Conservation (phyloP, 2,329 filamentous ascomycete species). For the Fusarium hainanense region DNA sequence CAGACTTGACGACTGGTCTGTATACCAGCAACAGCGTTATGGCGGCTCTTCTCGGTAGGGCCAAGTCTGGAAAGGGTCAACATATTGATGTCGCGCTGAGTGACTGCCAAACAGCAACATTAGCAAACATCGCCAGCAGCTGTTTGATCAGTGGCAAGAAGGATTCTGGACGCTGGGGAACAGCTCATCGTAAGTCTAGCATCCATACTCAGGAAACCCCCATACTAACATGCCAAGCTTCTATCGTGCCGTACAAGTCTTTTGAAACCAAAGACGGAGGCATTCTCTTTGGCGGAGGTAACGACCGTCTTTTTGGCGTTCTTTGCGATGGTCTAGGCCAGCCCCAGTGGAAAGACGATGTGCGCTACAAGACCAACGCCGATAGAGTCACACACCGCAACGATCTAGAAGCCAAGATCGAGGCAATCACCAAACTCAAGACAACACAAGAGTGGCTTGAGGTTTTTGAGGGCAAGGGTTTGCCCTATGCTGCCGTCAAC, state of each 20-base stretch:
- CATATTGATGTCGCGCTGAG: slow-evolving; percentile 92
- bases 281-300: slow-evolving; percentile 77
- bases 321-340: slow-evolving; percentile 69
- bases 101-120: slow-evolving; percentile 93
- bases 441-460: slow-evolving; percentile 91
- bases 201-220: not conserved
- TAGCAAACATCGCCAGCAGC: slow-evolving; percentile 96
- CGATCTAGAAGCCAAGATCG: slow-evolving; percentile 82
- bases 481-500: slow-evolving; percentile 94
- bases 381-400: slow-evolving; percentile 76
- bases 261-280: slow-evolving; percentile 80
- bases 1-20: slow-evolving; percentile 92
- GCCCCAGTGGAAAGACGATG: slow-evolving; percentile 69
- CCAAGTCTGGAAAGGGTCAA: slow-evolving; percentile 81
- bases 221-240: slow-evolving; percentile 66
- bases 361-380: slow-evolving; percentile 70
- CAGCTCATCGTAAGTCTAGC: slow-evolving; percentile 80
- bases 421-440: slow-evolving; percentile 76
- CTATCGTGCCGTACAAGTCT: slow-evolving; percentile 93
- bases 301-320: slow-evolving; percentile 74
- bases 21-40: slow-evolving; percentile 97
- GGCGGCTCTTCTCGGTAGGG: slow-evolving; percentile 85
- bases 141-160: slow-evolving; percentile 87
- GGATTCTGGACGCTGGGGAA: slow-evolving; percentile 93
- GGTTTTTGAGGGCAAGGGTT: slow-evolving; percentile 86